phyloP scores from a whole-genome alignment of 129 eudicot species.

The Glebionis coronaria region DNA sequence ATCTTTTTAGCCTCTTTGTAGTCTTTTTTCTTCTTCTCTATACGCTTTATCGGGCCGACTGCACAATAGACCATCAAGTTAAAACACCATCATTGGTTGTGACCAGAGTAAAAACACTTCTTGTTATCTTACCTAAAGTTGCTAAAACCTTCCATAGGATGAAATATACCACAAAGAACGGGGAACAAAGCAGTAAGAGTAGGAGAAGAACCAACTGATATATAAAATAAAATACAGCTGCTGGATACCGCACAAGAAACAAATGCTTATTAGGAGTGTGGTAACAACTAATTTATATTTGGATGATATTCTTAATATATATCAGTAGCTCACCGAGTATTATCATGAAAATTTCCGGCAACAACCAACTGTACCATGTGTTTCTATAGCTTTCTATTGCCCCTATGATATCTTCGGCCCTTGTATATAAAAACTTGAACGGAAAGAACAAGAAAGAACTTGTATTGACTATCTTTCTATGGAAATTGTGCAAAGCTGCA shows the following conservation, averaged over 20 bases:
- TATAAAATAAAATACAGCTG: neutral
- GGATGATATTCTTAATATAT: too few species aligned
- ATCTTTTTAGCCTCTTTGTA: too few species aligned
- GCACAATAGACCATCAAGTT: too few species aligned
- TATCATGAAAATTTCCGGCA: neutral
- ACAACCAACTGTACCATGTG: neutral
- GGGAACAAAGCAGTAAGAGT: neutral
- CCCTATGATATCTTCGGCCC: neutral
- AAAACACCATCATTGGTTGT: too few species aligned
- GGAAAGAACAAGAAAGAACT: neutral
- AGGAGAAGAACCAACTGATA: slow-evolving; percentile 13
- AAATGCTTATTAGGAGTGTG: neutral
- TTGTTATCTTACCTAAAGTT: neutral
- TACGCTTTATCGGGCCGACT: too few species aligned
- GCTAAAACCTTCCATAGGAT: slow-evolving; percentile 5
- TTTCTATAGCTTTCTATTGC: neutral
- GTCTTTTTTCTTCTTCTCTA: too few species aligned
- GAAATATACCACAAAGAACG: slow-evolving; percentile 5
- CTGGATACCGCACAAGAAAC: neutral
- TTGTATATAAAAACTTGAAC: neutral
- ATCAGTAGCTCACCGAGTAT: slow-evolving; percentile 1
- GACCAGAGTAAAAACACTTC: neutral
- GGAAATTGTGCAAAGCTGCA: slow-evolving; percentile 10
- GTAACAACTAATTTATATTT: too few species aligned
- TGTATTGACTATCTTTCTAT: neutral